Evolutionary conservation across 1,284 basidiomycete species (phyloP).

Genomic region (Papiliotrema terrestris): DNA sequence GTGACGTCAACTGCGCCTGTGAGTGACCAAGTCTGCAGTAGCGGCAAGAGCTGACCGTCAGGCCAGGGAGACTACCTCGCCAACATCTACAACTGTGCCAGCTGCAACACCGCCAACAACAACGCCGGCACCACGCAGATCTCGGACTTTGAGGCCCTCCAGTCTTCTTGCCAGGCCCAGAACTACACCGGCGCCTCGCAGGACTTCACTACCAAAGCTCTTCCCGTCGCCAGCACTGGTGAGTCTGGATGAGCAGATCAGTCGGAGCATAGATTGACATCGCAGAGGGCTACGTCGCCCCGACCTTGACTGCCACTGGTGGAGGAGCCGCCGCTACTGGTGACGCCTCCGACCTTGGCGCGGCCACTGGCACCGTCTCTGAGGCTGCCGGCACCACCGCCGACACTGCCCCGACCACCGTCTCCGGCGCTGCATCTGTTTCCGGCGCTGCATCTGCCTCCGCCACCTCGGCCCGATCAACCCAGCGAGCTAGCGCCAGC

Average conservation of each 20-base stretch:
- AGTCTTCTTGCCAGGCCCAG: slow-evolving; percentile 39
- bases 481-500: slow-evolving; percentile 6
- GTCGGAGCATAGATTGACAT: background rate
- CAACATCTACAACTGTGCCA: slow-evolving; percentile 48
- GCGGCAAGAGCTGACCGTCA: slow-evolving; percentile 7
- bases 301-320: slow-evolving; percentile 42
- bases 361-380: slow-evolving; percentile 11
- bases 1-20: slow-evolving; percentile 45
- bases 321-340: slow-evolving; percentile 43
- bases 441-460: slow-evolving; percentile 6
- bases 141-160: slow-evolving; percentile 37
- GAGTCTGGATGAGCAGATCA: slow-evolving; percentile 1
- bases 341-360: slow-evolving; percentile 10
- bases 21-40: slow-evolving; percentile 1
- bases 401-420: slow-evolving; percentile 6
- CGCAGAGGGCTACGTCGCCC: slow-evolving; percentile 32
- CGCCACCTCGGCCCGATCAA: slow-evolving; percentile 2
- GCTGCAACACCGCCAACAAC: slow-evolving; percentile 47
- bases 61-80: slow-evolving; percentile 35
- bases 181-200: slow-evolving; percentile 37
- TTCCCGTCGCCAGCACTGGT: slow-evolving; percentile 26
- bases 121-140: slow-evolving; percentile 39
- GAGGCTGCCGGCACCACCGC: slow-evolving; percentile 10
- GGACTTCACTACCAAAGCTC: slow-evolving; percentile 28
- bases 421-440: slow-evolving; percentile 4